These are phyloP conservation scores for Ulmus americana DNA, from an alignment of 331 rosid species.

Conservation along the genomic window DNA sequence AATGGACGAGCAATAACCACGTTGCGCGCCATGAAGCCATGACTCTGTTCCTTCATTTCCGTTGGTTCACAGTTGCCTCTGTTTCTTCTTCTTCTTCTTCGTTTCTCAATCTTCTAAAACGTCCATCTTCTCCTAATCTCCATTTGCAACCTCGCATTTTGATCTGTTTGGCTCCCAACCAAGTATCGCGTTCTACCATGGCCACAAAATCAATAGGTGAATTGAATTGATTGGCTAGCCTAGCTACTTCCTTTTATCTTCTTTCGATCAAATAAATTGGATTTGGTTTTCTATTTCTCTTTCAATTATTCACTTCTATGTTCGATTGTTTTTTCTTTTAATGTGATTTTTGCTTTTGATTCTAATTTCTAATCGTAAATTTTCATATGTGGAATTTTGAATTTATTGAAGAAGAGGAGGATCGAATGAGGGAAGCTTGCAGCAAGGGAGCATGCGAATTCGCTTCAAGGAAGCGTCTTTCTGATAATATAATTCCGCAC, in stretches of 20 bases:
- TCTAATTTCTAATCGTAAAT: neutral
- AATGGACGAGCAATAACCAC: slow-evolving; percentile 35
- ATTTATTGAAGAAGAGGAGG: slow-evolving; percentile 14
- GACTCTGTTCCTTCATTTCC: neutral
- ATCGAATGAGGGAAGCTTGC: slow-evolving; percentile 23
- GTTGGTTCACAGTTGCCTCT: neutral
- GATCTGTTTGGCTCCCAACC: slow-evolving; percentile 3
- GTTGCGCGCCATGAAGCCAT: slow-evolving; percentile 39
- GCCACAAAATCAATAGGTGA: slow-evolving; percentile 23
- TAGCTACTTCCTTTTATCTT: neutral
- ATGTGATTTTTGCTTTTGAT: neutral
- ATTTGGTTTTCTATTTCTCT: neutral
- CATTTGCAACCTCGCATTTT: neutral
- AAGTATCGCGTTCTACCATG: slow-evolving; percentile 25
- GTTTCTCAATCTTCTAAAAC: neutral
- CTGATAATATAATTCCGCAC: slow-evolving; percentile 55
- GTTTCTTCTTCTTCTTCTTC: slow-evolving; percentile 4
- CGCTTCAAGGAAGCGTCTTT: slow-evolving; percentile 16
- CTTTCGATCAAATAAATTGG: neutral
- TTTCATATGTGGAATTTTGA: neutral
- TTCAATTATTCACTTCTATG: neutral
- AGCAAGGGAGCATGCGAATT: slow-evolving; percentile 31
- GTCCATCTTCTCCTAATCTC: slow-evolving; percentile 1
- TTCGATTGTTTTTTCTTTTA: neutral
- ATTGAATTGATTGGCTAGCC: neutral